Evolutionary conservation across 129 eudicot genomes (phyloP), one percentile per base, ranked within the genome.

Genomic region (Kitagawia praeruptora): DNA sequence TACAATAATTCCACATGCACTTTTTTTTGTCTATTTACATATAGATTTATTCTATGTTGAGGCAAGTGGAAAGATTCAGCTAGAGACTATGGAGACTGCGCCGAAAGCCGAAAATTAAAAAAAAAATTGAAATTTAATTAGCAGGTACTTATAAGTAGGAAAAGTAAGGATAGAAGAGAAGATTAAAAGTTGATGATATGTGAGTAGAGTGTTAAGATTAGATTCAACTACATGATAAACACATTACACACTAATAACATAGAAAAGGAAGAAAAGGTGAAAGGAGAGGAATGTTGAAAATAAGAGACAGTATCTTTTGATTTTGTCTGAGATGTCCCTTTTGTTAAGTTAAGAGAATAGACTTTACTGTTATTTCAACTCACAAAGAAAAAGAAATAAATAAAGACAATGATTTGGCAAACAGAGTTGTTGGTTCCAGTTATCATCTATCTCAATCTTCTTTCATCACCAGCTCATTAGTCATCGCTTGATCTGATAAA

Each of bases 291-390:
- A 83, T 64, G 85, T 80, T 81, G 82, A 86, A 86, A 83, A 61
- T 64, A 69, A 86, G 83, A 81, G 81, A 80, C 85, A 51, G 39
- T 77, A 75, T 78, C 87, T 83, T 83, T 83, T 78, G 79, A 77
- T 86, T 85, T 82, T 45, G 81, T 54, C 48, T 75, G 80, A 79
- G 69, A 78, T 80, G 86, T 85, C 88, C 53, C 80, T 82, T 87
- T 87, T 78, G 85, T 82, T 78, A 41, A 41, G 84, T 73, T 80
- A 73, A 63, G 80, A 78, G 77, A 75, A 80, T 54, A 77, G 81
- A 79, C 85, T 83, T 86, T 81, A 79, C 64, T 81, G 77, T 76
- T 74, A 41, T 84, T 85, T 81, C 82, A 84, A 81, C 81, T 75
- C 83, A 81, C 41, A 81, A 66, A 86, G 64, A 54, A 75, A 86